These are phyloP conservation scores for Bombardia bombarda DNA, from an alignment of 495 filamentous ascomycete genomes.

Conservation along the genomic window DNA sequence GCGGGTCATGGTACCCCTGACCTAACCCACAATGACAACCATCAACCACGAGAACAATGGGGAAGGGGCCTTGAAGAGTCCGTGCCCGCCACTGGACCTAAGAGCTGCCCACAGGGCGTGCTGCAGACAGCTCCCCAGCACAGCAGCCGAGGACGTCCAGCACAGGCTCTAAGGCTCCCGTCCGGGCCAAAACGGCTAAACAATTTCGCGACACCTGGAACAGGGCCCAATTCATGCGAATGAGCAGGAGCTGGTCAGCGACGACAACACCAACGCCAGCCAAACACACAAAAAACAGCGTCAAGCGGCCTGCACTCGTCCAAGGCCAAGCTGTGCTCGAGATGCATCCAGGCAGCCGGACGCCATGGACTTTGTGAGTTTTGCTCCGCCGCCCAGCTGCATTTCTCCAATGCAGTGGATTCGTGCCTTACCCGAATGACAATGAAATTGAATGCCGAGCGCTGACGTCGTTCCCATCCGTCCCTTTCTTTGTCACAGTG, in stretches of 20 bases:
- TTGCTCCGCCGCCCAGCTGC: background rate
- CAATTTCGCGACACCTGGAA: slow-evolving; percentile 27
- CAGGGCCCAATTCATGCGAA: slow-evolving; percentile 19
- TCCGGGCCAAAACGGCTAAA: slow-evolving; percentile 21
- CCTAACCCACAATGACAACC: no score
- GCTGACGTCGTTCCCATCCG: background rate
- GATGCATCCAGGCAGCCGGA: slow-evolving; percentile 23
- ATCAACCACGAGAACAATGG: no score
- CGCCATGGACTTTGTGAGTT: slow-evolving; percentile 37
- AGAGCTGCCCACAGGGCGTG: background rate
- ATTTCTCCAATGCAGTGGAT: background rate
- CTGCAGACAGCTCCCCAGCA: background rate
- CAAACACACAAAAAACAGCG: background rate
- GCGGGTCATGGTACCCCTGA: no score
- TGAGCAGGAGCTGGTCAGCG: slow-evolving; percentile 5
- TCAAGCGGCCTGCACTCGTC: slow-evolving; percentile 4
- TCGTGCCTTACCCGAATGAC: no score
- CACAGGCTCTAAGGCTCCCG: no score
- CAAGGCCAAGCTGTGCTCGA: slow-evolving; percentile 17
- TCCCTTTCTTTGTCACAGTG: slow-evolving; percentile 48
- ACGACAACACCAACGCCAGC: background rate
- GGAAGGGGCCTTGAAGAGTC: no score
- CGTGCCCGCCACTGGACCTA: no score
- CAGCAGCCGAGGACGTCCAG: no score
- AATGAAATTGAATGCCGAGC: no score